Evolutionary conservation across 2,329 filamentous ascomycete genomes (phyloP), one percentile per base, ranked within the genome.

Genomic region (Fusarium sublunatum): DNA sequence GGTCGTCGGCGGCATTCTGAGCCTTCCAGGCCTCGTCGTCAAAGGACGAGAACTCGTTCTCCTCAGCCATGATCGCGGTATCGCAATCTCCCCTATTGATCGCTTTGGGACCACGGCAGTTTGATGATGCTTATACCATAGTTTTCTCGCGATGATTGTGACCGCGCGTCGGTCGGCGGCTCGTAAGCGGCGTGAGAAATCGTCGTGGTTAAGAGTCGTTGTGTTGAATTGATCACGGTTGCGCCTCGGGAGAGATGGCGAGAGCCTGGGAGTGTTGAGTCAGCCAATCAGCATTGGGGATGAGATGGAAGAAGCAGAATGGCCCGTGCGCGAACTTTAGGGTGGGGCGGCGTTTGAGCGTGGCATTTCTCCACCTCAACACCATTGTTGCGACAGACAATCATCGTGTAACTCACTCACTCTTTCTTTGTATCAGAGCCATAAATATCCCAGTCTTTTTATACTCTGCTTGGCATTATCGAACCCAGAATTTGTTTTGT

Each of bases 1-100:
- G 76, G 24, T 85, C 80, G 65, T 87, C 83, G 29, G 80, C 77
- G 24, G 76, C 79, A 55, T 83, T 75, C 60, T 84, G 81, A 19
- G 71, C 75, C 56, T 77, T 75, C 76, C 75, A 78, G 52, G 69
- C 72, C 9, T 57, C 68, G 51, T 76, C 75, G 65, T 76, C 73
- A 7, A 75, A 68, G 2, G 74, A 75, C 64, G 75, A 70, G 65
- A 75, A 75, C 32, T 76, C 69, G 57, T 64, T 64, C 24, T 75
- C 69, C 5, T 73, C 71, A 26, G 69, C 65, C 76, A 78, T 78
- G 64, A 45, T 74, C 53, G 64, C 55, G 53, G 57, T 61, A 52
- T 65, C 56, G 68, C 61, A 65, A 61, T 58, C 58, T 53, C 58
- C 51, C 54, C 58, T 68, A 54, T 58, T 53, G 53, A 69, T 61